Evolutionary conservation across 2,329 filamentous ascomycete genomes (phyloP), one percentile per base, ranked within the genome.

Genomic region (Byssochlamys sp.): DNA sequence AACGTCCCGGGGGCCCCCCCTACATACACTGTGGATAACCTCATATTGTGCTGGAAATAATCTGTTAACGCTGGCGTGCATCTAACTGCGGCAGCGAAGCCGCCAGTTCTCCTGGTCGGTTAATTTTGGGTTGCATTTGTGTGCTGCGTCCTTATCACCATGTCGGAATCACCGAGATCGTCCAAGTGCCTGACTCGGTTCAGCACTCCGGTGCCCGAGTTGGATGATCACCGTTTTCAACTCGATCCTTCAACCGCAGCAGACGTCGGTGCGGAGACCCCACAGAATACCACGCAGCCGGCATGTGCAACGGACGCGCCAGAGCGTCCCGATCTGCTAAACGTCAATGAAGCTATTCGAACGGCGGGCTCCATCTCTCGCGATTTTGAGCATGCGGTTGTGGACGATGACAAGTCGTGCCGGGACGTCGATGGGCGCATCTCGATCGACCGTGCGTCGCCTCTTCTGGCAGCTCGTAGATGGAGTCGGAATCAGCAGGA

Each of bases 321-420:
- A 10, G 79, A 79, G 45, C 75, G 76, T 29, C 73, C 77, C 12
- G 72, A 74, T 55, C 62, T 80, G 35, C 73, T 80, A 12, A 71
- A 77, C 55, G 68, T 79, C 57, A 77, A 78, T 58, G 75, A 79
- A 62, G 75, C 73, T 2, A 69, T 81, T 25, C 67, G 68, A 27
- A 72, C 75, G 52, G 65, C 64, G 12, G 71, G 72, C n/a, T 74
- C 76, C n/a, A 77, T 75, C 61, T 80, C 89, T 45, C 84, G 90
- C 57, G 91, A 96, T 70, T 95, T 95, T 63, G 91, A 96, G 71
- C 85, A 94, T 64, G 91, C 90, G 12, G 80, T 96, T 33, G 77
- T 87, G 45, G 90, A 95, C 63, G 91, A 96, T 55, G 87, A 89
- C 49, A 66, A 65, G 45, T 74, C 72, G 25, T 63, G 60, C 31